These are phyloP conservation scores for Candida sojae DNA, from an alignment of 1,139 yeast species.

Conservation along the genomic window DNA sequence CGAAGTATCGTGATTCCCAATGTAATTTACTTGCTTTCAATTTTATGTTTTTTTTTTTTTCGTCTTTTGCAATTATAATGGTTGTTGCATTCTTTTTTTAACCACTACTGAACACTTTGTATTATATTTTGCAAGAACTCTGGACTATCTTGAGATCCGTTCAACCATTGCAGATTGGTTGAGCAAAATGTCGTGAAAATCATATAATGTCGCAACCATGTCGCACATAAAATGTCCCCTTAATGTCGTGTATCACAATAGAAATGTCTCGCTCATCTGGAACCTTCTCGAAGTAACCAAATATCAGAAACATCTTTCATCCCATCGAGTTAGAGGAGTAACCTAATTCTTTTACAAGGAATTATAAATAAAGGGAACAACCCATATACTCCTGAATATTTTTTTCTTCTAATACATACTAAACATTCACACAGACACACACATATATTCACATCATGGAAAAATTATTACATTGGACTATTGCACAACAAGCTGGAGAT, in stretches of 20 bases:
- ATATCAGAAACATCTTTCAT: not conserved
- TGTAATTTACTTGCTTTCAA: not conserved
- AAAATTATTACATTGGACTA: constrained; percentile 87
- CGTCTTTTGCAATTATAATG: not conserved
- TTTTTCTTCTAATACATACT: not conserved
- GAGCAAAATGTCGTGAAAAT: not conserved
- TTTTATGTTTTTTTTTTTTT: no score
- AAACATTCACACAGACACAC: not conserved
- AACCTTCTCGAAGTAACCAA: constrained; percentile 6
- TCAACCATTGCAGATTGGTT: not conserved
- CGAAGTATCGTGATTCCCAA: not conserved
- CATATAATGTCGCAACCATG: not conserved
- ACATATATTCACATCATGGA: constrained; percentile 56
- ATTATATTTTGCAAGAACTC: no score
- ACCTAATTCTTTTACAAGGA: not conserved
- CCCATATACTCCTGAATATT: not conserved
- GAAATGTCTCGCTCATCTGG: constrained; percentile 4
- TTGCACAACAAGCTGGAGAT: constrained; percentile 74
- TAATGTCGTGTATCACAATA: not conserved
- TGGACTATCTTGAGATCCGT: not conserved
- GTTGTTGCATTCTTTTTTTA: not conserved
- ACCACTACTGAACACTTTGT: not conserved
- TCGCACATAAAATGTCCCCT: not conserved
- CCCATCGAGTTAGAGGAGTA: not conserved
- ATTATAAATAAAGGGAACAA: not conserved